Evolutionary conservation across 2,329 filamentous ascomycete species (phyloP).

Genomic region (Colletotrichum musae): DNA sequence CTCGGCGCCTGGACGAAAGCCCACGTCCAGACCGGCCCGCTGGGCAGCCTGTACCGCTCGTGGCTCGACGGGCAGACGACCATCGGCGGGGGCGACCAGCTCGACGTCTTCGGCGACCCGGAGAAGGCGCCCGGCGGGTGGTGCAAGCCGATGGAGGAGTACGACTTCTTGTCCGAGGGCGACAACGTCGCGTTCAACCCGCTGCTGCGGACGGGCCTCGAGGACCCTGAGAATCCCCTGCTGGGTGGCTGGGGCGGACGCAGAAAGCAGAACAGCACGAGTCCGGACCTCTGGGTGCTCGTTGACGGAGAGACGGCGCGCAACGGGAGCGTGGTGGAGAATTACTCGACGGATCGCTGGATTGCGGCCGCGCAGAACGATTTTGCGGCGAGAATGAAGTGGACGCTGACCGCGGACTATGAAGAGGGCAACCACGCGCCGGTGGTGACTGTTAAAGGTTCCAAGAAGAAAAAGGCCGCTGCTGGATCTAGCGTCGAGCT

Average conservation of each 20-base stretch:
- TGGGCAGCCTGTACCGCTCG: not conserved
- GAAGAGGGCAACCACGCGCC: not conserved
- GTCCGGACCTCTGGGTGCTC: not conserved
- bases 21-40: not conserved
- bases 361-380: constrained; percentile 1
- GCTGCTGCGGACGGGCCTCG: not conserved
- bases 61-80: not conserved
- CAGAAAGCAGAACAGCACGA: not conserved
- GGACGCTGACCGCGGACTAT: not conserved
- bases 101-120: not conserved
- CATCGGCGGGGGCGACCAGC: not conserved
- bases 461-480: not conserved
- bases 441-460: not conserved
- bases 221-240: not conserved
- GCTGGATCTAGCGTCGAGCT: not conserved
- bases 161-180: not conserved
- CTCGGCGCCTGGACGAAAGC: not conserved
- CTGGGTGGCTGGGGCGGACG: not conserved
- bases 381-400: constrained; percentile 9
- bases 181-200: not conserved
- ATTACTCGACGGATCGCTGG: not conserved
- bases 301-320: not conserved
- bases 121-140: not conserved
- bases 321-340: not conserved
- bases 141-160: not conserved